Evolutionary conservation across 2,329 filamentous ascomycete genomes (phyloP).

Genomic region (Cladophialophora psammophila): DNA sequence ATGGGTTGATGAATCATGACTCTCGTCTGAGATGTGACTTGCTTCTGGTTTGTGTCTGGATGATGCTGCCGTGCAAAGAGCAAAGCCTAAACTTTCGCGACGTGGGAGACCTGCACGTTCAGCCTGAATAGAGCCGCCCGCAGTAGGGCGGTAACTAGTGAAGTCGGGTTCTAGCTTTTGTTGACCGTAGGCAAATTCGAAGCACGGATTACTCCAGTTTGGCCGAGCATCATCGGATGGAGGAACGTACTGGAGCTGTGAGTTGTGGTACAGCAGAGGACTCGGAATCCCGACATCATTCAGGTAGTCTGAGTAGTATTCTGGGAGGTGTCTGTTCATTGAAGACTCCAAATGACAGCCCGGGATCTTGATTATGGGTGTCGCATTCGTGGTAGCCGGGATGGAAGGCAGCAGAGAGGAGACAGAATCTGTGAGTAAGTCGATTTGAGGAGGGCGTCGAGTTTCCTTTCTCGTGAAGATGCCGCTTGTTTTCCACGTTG

Average conservation of each 20-base stretch:
- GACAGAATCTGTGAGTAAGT: neutral
- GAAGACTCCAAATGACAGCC: neutral
- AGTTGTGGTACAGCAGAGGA: slow-evolving; percentile 35
- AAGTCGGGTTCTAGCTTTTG: slow-evolving; percentile 23
- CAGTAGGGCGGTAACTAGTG: slow-evolving; percentile 13
- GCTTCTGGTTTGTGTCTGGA: slow-evolving; percentile 13
- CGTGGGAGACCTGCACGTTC: neutral
- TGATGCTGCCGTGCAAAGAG: slow-evolving; percentile 5
- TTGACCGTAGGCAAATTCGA: slow-evolving; percentile 20
- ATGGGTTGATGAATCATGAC: slow-evolving; percentile 17
- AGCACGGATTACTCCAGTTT: slow-evolving; percentile 11
- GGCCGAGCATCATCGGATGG: neutral
- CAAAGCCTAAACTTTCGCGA: slow-evolving; percentile 4
- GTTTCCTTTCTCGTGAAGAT: neutral
- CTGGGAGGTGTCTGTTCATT: neutral
- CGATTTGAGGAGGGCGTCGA: neutral
- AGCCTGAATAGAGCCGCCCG: neutral
- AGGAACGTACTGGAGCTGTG: neutral
- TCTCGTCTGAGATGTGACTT: slow-evolving; percentile 15
- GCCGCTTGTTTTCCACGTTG: neutral
- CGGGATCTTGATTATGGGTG: slow-evolving; percentile 9
- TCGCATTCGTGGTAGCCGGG: neutral
- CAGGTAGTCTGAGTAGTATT: slow-evolving; percentile 13
- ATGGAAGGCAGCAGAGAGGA: slow-evolving; percentile 4
- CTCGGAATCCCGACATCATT: slow-evolving; percentile 33